Evolutionary conservation across 2,329 filamentous ascomycete genomes (phyloP).

Genomic region (Incumbomyces delicatus): DNA sequence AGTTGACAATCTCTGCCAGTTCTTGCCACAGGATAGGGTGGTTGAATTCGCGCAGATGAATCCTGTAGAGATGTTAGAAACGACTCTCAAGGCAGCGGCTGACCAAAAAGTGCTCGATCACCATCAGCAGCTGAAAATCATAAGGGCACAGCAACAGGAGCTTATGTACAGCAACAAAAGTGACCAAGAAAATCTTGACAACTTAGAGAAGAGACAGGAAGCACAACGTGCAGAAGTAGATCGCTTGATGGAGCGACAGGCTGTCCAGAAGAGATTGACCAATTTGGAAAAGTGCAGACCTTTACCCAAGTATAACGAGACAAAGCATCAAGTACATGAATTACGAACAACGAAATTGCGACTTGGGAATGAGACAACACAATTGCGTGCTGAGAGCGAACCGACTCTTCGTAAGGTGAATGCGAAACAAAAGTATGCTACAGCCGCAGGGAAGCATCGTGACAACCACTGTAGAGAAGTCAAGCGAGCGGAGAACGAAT

Average conservation of each 20-base stretch:
- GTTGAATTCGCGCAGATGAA: slow-evolving; percentile 82
- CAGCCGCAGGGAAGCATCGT: slow-evolving; percentile 11
- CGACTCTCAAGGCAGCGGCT: slow-evolving; percentile 82
- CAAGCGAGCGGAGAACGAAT: slow-evolving; percentile 34
- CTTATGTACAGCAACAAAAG: slow-evolving; percentile 48
- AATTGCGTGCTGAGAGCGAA: slow-evolving; percentile 51
- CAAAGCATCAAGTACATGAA: slow-evolving; percentile 38
- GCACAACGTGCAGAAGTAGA: slow-evolving; percentile 73
- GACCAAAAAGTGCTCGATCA: slow-evolving; percentile 67
- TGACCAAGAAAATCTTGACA: slow-evolving; percentile 54
- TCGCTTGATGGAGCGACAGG: slow-evolving; percentile 64
- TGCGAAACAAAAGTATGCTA: slow-evolving; percentile 58
- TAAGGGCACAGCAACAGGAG: slow-evolving; percentile 60
- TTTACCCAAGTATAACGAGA: slow-evolving; percentile 54
- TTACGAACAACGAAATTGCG: slow-evolving; percentile 47
- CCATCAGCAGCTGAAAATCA: slow-evolving; percentile 63
- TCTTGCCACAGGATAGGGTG: slow-evolving; percentile 90
- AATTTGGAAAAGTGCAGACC: slow-evolving; percentile 57
- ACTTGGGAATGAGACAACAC: slow-evolving; percentile 48
- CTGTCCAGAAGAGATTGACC: slow-evolving; percentile 54
- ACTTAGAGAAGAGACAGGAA: slow-evolving; percentile 62
- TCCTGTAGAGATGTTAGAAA: slow-evolving; percentile 68
- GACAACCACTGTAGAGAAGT: slow-evolving; percentile 45
- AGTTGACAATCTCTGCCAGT: slow-evolving; percentile 95
- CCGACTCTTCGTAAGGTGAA: slow-evolving; percentile 63